Conservation (phyloP, 2,329 filamentous ascomycete genomes). For the Calcarisporium arbuscula region DNA sequence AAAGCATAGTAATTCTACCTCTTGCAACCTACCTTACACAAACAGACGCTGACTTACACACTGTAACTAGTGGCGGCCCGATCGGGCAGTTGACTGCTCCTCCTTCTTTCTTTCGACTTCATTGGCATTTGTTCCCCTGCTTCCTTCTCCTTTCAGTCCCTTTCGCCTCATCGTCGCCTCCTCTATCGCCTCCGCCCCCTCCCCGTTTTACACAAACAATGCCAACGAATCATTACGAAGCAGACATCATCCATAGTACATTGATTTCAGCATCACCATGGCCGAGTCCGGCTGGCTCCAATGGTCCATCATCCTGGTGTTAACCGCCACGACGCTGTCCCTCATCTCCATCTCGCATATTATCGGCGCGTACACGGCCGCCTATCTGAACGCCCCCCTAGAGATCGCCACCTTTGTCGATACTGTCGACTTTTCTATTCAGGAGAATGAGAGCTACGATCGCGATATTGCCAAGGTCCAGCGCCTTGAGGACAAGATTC, state of each 20-base stretch:
- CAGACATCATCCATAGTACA: slow-evolving; percentile 12
- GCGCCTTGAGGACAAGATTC: slow-evolving; percentile 56
- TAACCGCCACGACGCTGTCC: slow-evolving; percentile 52
- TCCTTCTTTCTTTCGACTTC: neutral
- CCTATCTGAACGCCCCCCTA: slow-evolving; percentile 51
- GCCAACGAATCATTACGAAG: slow-evolving; percentile 3
- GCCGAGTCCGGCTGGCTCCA: slow-evolving; percentile 43
- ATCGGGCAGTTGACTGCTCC: slow-evolving; percentile 5
- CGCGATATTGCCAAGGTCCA: slow-evolving; percentile 51
- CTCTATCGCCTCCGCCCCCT: neutral
- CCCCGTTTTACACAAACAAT: neutral
- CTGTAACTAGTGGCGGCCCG: slow-evolving; percentile 4
- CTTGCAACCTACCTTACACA: slow-evolving; percentile 3
- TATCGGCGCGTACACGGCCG: slow-evolving; percentile 44
- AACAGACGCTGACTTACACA: slow-evolving; percentile 5
- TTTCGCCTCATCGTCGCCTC: neutral
- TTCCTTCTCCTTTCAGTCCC: neutral
- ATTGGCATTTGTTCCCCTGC: too few relatives aligned
- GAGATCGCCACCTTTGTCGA: slow-evolving; percentile 54
- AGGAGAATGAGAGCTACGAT: slow-evolving; percentile 60
- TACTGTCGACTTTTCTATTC: slow-evolving; percentile 53
- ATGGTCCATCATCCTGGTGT: slow-evolving; percentile 52
- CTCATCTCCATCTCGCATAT: slow-evolving; percentile 48
- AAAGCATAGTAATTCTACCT: too few relatives aligned
- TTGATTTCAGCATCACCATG: slow-evolving; percentile 33